Conservation (phyloP, 306 rosid genomes). For the Rubus idaeus region DNA sequence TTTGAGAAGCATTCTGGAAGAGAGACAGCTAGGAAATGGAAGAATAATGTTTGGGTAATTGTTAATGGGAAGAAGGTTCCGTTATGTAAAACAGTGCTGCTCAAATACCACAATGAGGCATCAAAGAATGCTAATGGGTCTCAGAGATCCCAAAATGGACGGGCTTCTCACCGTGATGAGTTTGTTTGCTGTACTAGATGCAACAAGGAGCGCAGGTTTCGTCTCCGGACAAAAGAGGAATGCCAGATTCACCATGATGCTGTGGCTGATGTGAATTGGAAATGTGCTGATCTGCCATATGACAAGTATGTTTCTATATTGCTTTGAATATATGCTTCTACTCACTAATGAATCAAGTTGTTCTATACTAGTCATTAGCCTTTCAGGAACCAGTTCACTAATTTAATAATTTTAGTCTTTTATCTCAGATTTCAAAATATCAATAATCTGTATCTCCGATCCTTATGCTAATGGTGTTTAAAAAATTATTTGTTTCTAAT, state of each 20-base stretch:
- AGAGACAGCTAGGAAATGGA: slow-evolving; percentile 97
- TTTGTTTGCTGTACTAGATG: slow-evolving; percentile 72
- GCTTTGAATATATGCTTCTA: background rate
- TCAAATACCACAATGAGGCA: slow-evolving; percentile 84
- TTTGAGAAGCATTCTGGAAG: slow-evolving; percentile 99
- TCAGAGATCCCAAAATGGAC: slow-evolving; percentile 63
- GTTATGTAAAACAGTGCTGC: slow-evolving; percentile 75
- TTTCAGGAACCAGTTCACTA: background rate
- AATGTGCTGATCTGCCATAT: slow-evolving; percentile 76
- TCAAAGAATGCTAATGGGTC: slow-evolving; percentile 65
- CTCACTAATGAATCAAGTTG: background rate
- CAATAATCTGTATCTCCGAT: background rate
- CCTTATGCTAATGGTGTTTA: too few relatives aligned
- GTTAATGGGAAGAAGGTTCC: slow-evolving; percentile 90
- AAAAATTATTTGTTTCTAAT: too few relatives aligned
- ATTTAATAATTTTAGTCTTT: background rate
- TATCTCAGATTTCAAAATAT: background rate
- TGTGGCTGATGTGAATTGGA: slow-evolving; percentile 75
- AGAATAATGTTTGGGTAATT: slow-evolving; percentile 92
- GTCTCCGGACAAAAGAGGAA: slow-evolving; percentile 86
- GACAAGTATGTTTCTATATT: slow-evolving; percentile 68
- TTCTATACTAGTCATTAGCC: background rate
- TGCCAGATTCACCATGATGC: slow-evolving; percentile 91
- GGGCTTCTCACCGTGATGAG: slow-evolving; percentile 84
- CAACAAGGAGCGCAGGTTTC: slow-evolving; percentile 89